A percentile compares a stretch with the other conserved stretches of the same genome.
These are phyloP conservation scores for Fusarium albosuccineum DNA, from an alignment of 2,329 filamentous ascomycete species.

Conservation along the genomic window DNA sequence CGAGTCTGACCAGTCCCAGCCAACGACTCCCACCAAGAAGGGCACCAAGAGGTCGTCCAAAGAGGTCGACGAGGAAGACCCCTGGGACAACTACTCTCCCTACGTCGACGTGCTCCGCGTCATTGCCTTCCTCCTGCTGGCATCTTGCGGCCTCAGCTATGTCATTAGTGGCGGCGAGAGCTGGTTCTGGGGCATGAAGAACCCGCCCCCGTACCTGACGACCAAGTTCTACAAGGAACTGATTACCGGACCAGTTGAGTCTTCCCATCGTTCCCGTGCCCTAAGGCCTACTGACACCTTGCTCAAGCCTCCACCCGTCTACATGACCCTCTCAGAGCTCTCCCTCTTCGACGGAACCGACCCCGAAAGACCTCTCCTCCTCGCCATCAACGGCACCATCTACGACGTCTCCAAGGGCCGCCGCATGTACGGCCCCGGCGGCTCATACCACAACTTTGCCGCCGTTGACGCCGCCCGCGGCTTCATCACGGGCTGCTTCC, in stretches of 20 bases:
- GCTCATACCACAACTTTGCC: slow-evolving; percentile 87
- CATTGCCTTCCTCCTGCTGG: slow-evolving; percentile 73
- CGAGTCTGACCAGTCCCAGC: slow-evolving; percentile 35
- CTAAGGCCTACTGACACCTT: slow-evolving; percentile 13
- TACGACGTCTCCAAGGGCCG: slow-evolving; percentile 82
- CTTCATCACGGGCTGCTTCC: slow-evolving; percentile 94
- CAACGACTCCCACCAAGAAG: slow-evolving; percentile 44
- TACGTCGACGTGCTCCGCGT: slow-evolving; percentile 78
- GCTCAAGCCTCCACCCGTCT: slow-evolving; percentile 68
- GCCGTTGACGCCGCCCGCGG: slow-evolving; percentile 88
- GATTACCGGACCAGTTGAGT: slow-evolving; percentile 44
- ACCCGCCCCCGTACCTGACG: slow-evolving; percentile 73
- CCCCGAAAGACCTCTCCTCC: slow-evolving; percentile 81
- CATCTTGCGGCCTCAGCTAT: slow-evolving; percentile 80
- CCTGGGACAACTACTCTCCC: slow-evolving; percentile 62
- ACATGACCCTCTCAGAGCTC: slow-evolving; percentile 82
- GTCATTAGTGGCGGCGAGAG: slow-evolving; percentile 79
- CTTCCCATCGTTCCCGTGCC: background rate
- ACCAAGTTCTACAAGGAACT: slow-evolving; percentile 67
- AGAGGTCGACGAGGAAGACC: slow-evolving; percentile 58
- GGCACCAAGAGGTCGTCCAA: slow-evolving; percentile 38
- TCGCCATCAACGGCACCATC: slow-evolving; percentile 89
- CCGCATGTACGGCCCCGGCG: slow-evolving; percentile 83
- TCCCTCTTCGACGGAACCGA: slow-evolving; percentile 82
- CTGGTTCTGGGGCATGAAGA: slow-evolving; percentile 73